phyloP scores from a whole-genome alignment of 768 basidiomycete genomes.

The Saitozyma sp. region DNA sequence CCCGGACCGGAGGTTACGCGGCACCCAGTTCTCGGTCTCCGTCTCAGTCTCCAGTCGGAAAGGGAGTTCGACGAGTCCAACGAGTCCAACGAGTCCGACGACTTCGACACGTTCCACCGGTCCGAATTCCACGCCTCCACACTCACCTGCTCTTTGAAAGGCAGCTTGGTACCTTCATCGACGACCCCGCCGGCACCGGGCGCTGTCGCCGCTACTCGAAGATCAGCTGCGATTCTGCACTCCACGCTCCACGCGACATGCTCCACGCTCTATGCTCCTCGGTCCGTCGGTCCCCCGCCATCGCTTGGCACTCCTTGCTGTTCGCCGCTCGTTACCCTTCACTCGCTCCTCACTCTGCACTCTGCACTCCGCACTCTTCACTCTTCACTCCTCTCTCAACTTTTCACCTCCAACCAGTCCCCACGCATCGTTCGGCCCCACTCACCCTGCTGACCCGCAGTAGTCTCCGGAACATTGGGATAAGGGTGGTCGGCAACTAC shows the following conservation, averaged over 20 bases:
- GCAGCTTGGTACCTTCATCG: conserved; percentile 21
- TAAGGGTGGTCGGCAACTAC: conserved; percentile 30
- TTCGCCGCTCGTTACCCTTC: too few relatives aligned
- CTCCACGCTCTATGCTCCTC: too few relatives aligned
- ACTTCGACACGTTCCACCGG: too few relatives aligned
- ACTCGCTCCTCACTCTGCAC: too few relatives aligned
- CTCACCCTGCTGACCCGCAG: conserved; percentile 41
- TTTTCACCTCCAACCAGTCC: not conserved
- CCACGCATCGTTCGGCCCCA: not conserved
- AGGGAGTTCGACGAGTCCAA: not conserved
- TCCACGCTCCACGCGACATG: too few relatives aligned
- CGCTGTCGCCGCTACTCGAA: conserved; percentile 33
- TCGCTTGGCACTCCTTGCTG: too few relatives aligned
- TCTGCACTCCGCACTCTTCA: not conserved
- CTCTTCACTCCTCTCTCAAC: not conserved
- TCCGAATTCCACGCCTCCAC: not conserved
- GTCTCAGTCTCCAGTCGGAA: too few relatives aligned
- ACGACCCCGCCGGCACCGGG: conserved; percentile 36
- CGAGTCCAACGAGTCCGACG: too few relatives aligned
- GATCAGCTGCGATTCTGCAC: not conserved
- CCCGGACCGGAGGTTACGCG: too few relatives aligned
- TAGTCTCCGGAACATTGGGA: conserved; percentile 28
- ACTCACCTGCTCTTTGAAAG: conserved; percentile 47
- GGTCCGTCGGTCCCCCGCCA: too few relatives aligned
- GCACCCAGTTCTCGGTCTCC: too few relatives aligned